phyloP scores from a whole-genome alignment of 2,329 filamentous ascomycete genomes.

The Paraphoma sp. region DNA sequence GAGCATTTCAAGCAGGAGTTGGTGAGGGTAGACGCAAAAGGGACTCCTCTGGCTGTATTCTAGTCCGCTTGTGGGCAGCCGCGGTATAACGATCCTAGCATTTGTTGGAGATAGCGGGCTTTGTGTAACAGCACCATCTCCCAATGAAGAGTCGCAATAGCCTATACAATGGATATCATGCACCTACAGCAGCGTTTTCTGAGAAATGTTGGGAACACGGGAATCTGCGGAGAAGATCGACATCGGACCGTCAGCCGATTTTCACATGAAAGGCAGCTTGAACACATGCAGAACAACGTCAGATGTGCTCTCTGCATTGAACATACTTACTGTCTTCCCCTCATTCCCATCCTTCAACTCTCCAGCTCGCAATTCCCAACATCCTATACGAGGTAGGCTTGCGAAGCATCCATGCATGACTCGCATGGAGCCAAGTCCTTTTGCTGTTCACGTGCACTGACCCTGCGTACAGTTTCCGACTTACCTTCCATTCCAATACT shows the following conservation, averaged over 20 bases:
- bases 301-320: background rate
- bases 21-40: constrained; percentile 36
- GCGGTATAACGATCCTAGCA: constrained; percentile 17
- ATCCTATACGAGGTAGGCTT: constrained; percentile 33
- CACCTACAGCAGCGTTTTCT: constrained; percentile 13
- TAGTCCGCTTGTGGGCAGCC: constrained; percentile 19
- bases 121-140: constrained; percentile 22
- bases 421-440: constrained; percentile 22
- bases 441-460: constrained; percentile 32
- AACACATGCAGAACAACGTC: constrained; percentile 14
- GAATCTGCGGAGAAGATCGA: constrained; percentile 19
- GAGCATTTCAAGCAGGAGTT: constrained; percentile 42
- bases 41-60: constrained; percentile 21
- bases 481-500: constrained; percentile 28
- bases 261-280: constrained; percentile 35
- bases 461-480: constrained; percentile 20
- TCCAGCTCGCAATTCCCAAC: constrained; percentile 11
- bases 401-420: constrained; percentile 18
- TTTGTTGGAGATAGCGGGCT: constrained; percentile 16
- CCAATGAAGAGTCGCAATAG: constrained; percentile 22
- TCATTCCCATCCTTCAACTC: constrained; percentile 10
- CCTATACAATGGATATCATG: constrained; percentile 31
- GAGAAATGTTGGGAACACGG: constrained; percentile 19
- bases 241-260: constrained; percentile 24
- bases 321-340: constrained; percentile 14